Evolutionary conservation across 768 basidiomycete genomes (phyloP), one percentile per base, ranked within the genome.

Genomic region (Imleria badia): DNA sequence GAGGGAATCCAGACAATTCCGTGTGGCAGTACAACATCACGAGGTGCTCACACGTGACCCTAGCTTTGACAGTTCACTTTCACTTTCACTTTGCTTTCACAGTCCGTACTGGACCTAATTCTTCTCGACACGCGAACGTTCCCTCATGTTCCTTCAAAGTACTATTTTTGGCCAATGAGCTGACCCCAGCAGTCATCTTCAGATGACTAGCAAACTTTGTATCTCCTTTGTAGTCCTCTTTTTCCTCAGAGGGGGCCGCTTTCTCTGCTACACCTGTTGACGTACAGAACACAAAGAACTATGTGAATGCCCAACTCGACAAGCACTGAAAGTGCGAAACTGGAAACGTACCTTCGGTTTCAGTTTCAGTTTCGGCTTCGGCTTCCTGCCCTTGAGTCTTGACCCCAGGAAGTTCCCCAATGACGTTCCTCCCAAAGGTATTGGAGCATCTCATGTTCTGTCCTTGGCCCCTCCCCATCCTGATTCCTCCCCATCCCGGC

Each of bases 331-430:
- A 48, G 54, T 38, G 42, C 54, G 52, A 52, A 52, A 40, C 53
- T 29, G 60, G 60, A 52, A 54, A 79, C 89, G 73, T 73, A 91
- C 90, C 91, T n/a, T n/a, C n/a, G n/a, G n/a, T n/a, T n/a, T n/a
- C n/a, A n/a, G n/a, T n/a, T n/a, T n/a, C n/a, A n/a, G n/a, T n/a
- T 73, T 93, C 91, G 29, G 91, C 93, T 59, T 91, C 91, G 13
- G 90, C 93, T 59, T 94, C 92, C 61, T 94, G 58, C 98, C 94
- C 71, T 89, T 91, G 20, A 98, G n/a, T n/a, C n/a, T n/a, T n/a
- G n/a, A 92, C 15, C 97, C 97, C 87, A 97, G 92, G 57, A 98
- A 87, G 69, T 99, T 98, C 20, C 97, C 97, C n/a, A 99, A 78
- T 0, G 88, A 79, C 0, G 95, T 98, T 22, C 97, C 97, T 22